Evolutionary conservation across 140 eudicot genomes (phyloP), one percentile per base, ranked within the genome.

Genomic region (Senecio squalidus): DNA sequence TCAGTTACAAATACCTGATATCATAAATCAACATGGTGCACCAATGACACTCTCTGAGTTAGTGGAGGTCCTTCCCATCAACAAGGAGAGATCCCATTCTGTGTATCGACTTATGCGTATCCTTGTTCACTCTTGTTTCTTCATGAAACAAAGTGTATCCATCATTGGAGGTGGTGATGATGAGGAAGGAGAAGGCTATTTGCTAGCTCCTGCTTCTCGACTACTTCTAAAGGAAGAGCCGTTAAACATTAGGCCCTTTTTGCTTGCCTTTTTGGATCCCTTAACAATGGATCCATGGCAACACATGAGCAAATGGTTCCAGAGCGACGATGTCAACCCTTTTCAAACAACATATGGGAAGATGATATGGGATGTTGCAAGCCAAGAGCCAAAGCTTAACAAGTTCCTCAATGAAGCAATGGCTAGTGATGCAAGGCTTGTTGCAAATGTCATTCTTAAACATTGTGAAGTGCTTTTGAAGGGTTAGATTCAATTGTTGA

Each of bases 381-480:
- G 30, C 31, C 34, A 40, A 1, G 66, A 55, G 0, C 57, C 74
- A 0, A 53, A 29, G 63, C 27, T 77, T 2, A 69, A 58, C 20
- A 5, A 40, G 2, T 8, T 31, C 7, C 46, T 84, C 30, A 84
- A 80, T 15, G 77, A 78, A 30, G 70, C 50, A 4, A 80, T 84
- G 94, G 88, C 74, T 6, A 58, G 83, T 34, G 88, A 84, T 65
- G 50, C 76, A 2, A 33, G 59, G 25, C 67, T 84, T 14, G 74
- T 80, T 10, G 2, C 56, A 3, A 45, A 61, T 10, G 23, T 78
- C 21, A 4, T 72, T 26, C 49, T 55, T 9, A 28, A 53, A 28
- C 61, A 70, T 1, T 56, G 62, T 26, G 17, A 3, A 24, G 46
- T 20, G 69, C 53, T 10, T 78, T 74, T 36, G 58, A 82, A 33